A percentile compares a stretch with the other conserved stretches of the same genome.
Evolutionary conservation across 495 filamentous ascomycete species (phyloP).

Genomic region (Hyaloscypha bicolor): DNA sequence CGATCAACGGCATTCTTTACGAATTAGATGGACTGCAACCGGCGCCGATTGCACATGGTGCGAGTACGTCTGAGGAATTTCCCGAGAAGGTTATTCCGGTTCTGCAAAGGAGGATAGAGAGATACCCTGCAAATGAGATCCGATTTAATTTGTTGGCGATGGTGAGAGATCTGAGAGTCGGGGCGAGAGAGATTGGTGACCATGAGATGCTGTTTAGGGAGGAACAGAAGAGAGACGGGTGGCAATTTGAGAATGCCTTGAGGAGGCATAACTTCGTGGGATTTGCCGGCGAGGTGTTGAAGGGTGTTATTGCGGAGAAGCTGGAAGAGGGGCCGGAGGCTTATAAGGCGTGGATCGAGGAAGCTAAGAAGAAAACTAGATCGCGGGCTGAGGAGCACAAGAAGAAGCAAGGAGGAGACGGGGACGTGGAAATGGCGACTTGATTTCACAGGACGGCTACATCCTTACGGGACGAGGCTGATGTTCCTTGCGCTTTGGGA

Average conservation of each 20-base stretch:
- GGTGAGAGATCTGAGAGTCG: constrained; percentile 74
- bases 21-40: constrained; percentile 95
- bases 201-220: constrained; percentile 74
- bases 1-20: constrained; percentile 77
- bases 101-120: constrained; percentile 76
- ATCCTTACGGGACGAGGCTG: not conserved
- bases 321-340: constrained; percentile 54
- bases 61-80: constrained; percentile 69
- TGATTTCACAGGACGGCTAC: constrained; percentile 9
- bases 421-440: constrained; percentile 30
- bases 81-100: constrained; percentile 84
- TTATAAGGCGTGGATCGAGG: constrained; percentile 80
- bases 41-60: constrained; percentile 85
- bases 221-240: constrained; percentile 80
- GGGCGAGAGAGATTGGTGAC: constrained; percentile 83
- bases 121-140: constrained; percentile 87
- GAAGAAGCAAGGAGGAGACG: constrained; percentile 24
- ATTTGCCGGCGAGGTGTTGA: constrained; percentile 88
- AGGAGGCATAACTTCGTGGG: constrained; percentile 94
- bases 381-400: constrained; percentile 60
- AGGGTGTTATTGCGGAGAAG: constrained; percentile 77
- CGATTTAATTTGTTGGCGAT: constrained; percentile 95
- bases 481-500: not conserved
- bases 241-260: constrained; percentile 96
- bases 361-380: constrained; percentile 70